phyloP scores from a whole-genome alignment of 2,329 filamentous ascomycete genomes.

The Trichoderma sp. region DNA sequence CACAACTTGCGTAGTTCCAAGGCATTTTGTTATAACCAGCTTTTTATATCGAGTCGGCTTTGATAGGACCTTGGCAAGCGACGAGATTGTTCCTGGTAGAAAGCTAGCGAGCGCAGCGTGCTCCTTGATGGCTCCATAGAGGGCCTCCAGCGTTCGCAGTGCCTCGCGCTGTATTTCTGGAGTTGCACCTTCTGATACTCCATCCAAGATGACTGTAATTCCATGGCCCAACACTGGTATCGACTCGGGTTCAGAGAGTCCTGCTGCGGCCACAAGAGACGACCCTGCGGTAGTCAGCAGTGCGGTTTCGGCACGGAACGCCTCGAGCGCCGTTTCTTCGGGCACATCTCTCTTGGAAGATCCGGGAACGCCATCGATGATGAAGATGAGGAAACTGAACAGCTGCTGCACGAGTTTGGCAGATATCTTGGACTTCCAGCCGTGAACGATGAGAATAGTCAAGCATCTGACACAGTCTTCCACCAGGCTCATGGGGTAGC shows the following conservation, averaged over 20 bases:
- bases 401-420: slow-evolving; percentile 79
- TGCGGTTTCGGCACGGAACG: slow-evolving; percentile 69
- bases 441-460: slow-evolving; percentile 71
- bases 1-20: slow-evolving; percentile 61
- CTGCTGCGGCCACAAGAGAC: slow-evolving; percentile 52
- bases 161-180: slow-evolving; percentile 73
- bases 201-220: slow-evolving; percentile 78
- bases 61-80: slow-evolving; percentile 74
- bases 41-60: slow-evolving; percentile 63
- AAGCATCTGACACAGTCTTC: slow-evolving; percentile 80
- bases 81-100: slow-evolving; percentile 84
- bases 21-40: slow-evolving; percentile 63
- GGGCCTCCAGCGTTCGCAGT: slow-evolving; percentile 62
- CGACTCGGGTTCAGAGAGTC: slow-evolving; percentile 60
- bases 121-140: slow-evolving; percentile 69
- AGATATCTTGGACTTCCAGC: slow-evolving; percentile 76
- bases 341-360: slow-evolving; percentile 52
- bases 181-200: slow-evolving; percentile 65
- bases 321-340: slow-evolving; percentile 75
- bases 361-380: slow-evolving; percentile 73
- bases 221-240: slow-evolving; percentile 82
- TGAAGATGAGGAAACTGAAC: slow-evolving; percentile 79
- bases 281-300: slow-evolving; percentile 65
- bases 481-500: slow-evolving; percentile 70
- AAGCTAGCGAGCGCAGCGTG: slow-evolving; percentile 80